Conservation (phyloP, 805 yeast species). For the Wickerhamiella spandovensis region DNA sequence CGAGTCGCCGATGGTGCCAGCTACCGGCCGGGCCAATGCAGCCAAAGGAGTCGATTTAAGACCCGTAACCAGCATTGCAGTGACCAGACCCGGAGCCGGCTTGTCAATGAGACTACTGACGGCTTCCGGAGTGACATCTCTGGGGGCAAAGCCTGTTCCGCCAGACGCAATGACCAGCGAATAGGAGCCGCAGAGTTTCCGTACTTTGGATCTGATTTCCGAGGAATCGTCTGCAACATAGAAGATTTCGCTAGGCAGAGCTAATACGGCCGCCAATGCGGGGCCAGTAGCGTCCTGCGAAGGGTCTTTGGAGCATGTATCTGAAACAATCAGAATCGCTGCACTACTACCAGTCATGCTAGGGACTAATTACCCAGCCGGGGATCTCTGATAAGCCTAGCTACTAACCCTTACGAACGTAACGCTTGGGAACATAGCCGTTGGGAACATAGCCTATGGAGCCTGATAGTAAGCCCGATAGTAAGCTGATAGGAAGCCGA, state of each 20-base stretch:
- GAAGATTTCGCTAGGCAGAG: constrained; percentile 3
- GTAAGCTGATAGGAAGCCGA: too few species aligned
- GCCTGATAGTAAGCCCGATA: too few species aligned
- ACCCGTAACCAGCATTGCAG: constrained; percentile 33
- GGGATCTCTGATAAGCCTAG: not conserved
- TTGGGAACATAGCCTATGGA: too few species aligned
- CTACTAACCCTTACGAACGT: too few species aligned
- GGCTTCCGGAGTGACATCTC: constrained; percentile 41
- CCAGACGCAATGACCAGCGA: constrained; percentile 34
- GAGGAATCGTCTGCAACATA: constrained; percentile 29
- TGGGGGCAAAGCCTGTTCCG: constrained; percentile 38
- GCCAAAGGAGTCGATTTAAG: constrained; percentile 35
- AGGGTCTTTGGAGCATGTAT: constrained; percentile 26
- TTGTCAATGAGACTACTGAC: constrained; percentile 30
- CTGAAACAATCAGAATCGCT: constrained; percentile 31
- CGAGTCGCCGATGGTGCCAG: constrained; percentile 30
- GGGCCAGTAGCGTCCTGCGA: constrained; percentile 26
- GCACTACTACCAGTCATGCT: constrained; percentile 12
- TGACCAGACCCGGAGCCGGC: constrained; percentile 38
- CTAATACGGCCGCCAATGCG: constrained; percentile 14
- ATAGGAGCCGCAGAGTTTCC: constrained; percentile 19
- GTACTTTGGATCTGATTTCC: constrained; percentile 23
- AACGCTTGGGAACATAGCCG: too few species aligned
- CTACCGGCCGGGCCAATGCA: constrained; percentile 37
- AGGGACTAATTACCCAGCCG: not conserved